Conservation (phyloP, 2,329 filamentous ascomycete species). For the Pseudogymnoascus sp. region DNA sequence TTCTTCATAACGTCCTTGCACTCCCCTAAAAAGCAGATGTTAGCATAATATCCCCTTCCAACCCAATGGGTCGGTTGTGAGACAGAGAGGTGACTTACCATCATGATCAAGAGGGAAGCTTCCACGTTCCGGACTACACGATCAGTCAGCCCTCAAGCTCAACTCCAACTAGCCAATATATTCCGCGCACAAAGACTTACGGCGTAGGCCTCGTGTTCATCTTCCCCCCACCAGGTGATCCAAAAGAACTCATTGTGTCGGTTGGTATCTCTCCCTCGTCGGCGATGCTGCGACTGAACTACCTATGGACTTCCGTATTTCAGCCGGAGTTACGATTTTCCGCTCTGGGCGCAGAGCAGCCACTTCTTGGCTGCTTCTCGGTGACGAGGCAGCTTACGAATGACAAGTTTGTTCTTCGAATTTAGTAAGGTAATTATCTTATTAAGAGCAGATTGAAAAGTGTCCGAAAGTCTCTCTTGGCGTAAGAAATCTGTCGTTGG, state of each 20-base stretch:
- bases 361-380: background rate
- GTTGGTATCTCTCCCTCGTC: constrained; percentile 1
- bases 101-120: constrained; percentile 97
- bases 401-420: background rate
- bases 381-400: background rate
- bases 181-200: constrained; percentile 40
- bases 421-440: background rate
- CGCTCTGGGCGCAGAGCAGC: background rate
- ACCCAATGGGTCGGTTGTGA: constrained; percentile 11
- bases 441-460: background rate
- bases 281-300: background rate
- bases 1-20: constrained; percentile 83
- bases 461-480: background rate
- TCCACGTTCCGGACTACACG: constrained; percentile 71
- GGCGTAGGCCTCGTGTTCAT: constrained; percentile 63
- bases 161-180: background rate
- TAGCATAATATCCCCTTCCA: constrained; percentile 14
- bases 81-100: constrained; percentile 40
- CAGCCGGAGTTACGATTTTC: background rate
- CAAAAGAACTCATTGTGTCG: constrained; percentile 55
- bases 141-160: background rate
- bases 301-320: constrained; percentile 9
- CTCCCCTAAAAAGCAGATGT: constrained; percentile 55
- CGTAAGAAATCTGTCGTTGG: background rate
- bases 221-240: constrained; percentile 61